Evolutionary conservation across 768 basidiomycete genomes (phyloP).

Genomic region (Tulasnella sp.): DNA sequence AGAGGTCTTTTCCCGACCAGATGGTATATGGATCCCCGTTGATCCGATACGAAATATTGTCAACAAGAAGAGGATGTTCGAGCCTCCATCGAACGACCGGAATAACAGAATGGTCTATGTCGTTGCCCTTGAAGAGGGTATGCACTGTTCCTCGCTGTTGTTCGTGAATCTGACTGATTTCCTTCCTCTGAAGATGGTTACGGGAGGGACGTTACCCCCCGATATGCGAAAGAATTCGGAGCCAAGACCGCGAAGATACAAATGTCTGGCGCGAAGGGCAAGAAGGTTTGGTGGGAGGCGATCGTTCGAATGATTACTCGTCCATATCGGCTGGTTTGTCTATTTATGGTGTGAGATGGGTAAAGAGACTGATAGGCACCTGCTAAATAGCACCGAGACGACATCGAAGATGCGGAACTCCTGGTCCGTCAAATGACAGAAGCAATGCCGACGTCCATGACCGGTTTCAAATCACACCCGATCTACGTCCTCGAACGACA

Average conservation of each 20-base stretch:
- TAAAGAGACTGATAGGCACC: neutral
- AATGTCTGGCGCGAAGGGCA: constrained; percentile 45
- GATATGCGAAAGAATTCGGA: constrained; percentile 73
- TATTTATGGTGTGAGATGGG: neutral
- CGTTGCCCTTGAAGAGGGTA: constrained; percentile 74
- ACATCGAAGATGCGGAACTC: constrained; percentile 84
- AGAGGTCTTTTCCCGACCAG: constrained; percentile 88
- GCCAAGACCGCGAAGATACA: constrained; percentile 73
- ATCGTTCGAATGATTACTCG: constrained; percentile 51
- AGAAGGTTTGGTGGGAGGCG: constrained; percentile 76
- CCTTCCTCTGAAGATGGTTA: constrained; percentile 49
- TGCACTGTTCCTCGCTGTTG: constrained; percentile 1
- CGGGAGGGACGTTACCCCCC: constrained; percentile 78
- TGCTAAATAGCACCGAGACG: constrained; percentile 64
- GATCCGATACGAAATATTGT: constrained; percentile 75
- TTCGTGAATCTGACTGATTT: neutral
- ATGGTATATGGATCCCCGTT: constrained; percentile 83
- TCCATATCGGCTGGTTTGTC: constrained; percentile 68
- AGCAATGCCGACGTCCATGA: constrained; percentile 83
- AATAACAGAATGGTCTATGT: constrained; percentile 91
- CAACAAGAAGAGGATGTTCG: constrained; percentile 69
- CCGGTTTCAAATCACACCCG: constrained; percentile 93
- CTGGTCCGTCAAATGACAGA: constrained; percentile 63
- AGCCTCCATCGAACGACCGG: constrained; percentile 42
- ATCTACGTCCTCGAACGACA: constrained; percentile 82